Percentiles rank a stretch among this genome's conserved stretches.
phyloP scores from a whole-genome alignment of 2,329 filamentous ascomycete genomes.

The Curvularia sp. region DNA sequence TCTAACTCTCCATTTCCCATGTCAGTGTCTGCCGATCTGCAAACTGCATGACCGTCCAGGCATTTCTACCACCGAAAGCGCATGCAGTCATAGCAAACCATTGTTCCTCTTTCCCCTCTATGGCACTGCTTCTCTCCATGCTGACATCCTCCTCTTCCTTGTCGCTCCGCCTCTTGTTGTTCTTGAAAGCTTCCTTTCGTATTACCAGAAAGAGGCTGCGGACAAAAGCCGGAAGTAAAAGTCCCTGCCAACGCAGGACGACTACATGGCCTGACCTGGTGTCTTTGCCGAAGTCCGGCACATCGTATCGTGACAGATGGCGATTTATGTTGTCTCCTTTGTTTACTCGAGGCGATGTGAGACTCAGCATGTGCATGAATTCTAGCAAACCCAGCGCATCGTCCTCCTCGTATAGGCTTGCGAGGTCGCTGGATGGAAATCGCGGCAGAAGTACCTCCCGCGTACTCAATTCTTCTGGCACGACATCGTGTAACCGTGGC shows the following conservation, averaged over 20 bases:
- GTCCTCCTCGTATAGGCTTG: constrained; percentile 62
- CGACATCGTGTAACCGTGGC: constrained; percentile 40
- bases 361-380: constrained; percentile 73
- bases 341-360: constrained; percentile 69
- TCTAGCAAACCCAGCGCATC: constrained; percentile 73
- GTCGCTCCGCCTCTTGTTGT: constrained; percentile 14
- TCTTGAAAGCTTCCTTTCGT: constrained; percentile 29
- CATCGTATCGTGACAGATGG: constrained; percentile 71
- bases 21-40: constrained; percentile 41
- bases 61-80: constrained; percentile 36
- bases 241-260: constrained; percentile 53
- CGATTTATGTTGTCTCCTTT: constrained; percentile 67
- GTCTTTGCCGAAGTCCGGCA: constrained; percentile 55
- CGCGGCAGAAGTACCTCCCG: constrained; percentile 38
- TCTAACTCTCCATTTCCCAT: constrained; percentile 42
- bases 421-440: constrained; percentile 27
- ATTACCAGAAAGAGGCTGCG: constrained; percentile 37
- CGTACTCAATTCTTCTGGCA: constrained; percentile 33
- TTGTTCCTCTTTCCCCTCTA: constrained; percentile 21
- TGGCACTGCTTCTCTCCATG: constrained; percentile 11
- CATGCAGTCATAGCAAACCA: constrained; percentile 45
- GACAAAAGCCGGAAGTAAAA: constrained; percentile 50
- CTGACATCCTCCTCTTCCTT: constrained; percentile 20
- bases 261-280: constrained; percentile 37
- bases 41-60: constrained; percentile 46